These are phyloP conservation scores for Mychonastes homosphaera DNA, from an alignment of 139 green algal species.

Conservation along the genomic window DNA sequence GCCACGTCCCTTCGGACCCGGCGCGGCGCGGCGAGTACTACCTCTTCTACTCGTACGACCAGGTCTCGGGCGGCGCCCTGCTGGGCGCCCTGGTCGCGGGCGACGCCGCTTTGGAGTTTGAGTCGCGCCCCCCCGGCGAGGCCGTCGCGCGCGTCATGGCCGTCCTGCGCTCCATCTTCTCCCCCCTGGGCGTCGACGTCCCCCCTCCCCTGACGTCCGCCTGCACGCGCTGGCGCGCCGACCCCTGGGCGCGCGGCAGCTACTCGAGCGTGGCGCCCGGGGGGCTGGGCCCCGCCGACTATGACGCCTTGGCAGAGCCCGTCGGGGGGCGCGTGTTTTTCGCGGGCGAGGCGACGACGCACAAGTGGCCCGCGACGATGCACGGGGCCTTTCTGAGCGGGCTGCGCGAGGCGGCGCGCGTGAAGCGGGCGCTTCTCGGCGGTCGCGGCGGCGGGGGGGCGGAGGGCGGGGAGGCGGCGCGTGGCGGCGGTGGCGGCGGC, in stretches of 20 bases:
- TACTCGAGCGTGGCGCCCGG: conserved; percentile 80
- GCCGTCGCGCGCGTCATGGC: conserved; percentile 55
- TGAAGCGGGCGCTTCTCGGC: conserved; percentile 12
- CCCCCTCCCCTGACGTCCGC: conserved; percentile 50
- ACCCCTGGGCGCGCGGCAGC: conserved; percentile 67
- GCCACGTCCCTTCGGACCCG: conserved; percentile 35
- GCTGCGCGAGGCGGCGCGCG: conserved; percentile 25
- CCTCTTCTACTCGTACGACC: conserved; percentile 82
- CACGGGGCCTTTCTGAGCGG: conserved; percentile 86
- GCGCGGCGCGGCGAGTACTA: conserved; percentile 69
- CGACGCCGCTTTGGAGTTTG: conserved; percentile 43
- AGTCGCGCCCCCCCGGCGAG: conserved; percentile 38
- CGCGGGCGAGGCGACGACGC: conserved; percentile 79
- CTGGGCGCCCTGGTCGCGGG: conserved; percentile 79
- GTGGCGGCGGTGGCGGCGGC: conserved; percentile 2
- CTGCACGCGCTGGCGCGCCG: conserved; percentile 73
- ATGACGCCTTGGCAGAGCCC: conserved; percentile 62
- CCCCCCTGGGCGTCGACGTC: conserved; percentile 49
- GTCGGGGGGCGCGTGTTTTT: conserved; percentile 73
- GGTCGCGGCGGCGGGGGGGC: background rate
- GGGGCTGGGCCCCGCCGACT: conserved; percentile 66
- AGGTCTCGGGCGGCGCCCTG: conserved; percentile 51
- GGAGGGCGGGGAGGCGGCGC: background rate
- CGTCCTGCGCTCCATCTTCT: conserved; percentile 66
- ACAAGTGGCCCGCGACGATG: conserved; percentile 91